Evolutionary conservation across 2,329 filamentous ascomycete genomes (phyloP).

Genomic region (Scopulariopsis brevicaulis): DNA sequence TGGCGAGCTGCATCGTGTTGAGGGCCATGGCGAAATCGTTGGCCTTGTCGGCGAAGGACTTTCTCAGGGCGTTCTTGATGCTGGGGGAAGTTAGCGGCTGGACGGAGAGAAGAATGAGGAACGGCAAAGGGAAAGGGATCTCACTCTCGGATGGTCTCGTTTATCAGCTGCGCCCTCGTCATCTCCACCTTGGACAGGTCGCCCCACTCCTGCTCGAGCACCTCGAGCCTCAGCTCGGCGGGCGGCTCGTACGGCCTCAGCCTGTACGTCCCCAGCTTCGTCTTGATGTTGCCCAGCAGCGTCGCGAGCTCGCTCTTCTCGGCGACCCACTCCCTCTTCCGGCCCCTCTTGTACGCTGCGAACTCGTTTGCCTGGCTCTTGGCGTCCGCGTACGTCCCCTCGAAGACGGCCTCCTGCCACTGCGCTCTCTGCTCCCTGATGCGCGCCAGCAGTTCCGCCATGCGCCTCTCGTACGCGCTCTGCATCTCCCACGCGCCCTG

Average conservation of each 20-base stretch:
- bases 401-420: constrained; percentile 75
- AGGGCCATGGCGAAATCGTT: constrained; percentile 95
- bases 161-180: constrained; percentile 82
- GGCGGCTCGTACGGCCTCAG: constrained; percentile 87
- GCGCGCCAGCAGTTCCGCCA: constrained; percentile 67
- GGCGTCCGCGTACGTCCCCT: constrained; percentile 85
- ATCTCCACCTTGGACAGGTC: constrained; percentile 74
- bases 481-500: constrained; percentile 99
- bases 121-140: constrained; percentile 14
- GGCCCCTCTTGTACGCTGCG: constrained; percentile 76
- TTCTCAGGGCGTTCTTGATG: constrained; percentile 91
- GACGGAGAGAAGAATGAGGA: too few relatives aligned
- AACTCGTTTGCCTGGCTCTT: constrained; percentile 79
- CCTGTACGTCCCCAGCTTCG: constrained; percentile 90
- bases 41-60: constrained; percentile 92
- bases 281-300: constrained; percentile 95
- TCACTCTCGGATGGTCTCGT: constrained; percentile 92
- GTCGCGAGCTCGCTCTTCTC: constrained; percentile 95
- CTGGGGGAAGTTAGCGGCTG: constrained; percentile 21
- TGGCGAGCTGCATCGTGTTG: constrained; percentile 87
- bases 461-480: constrained; percentile 83
- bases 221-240: constrained; percentile 67
- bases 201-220: constrained; percentile 74
- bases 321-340: constrained; percentile 92
- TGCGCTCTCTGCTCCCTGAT: constrained; percentile 61